Percentiles rank a stretch among this genome's conserved stretches.
Conservation (phyloP, 805 yeast genomes). For the Nakazawaea sp. region DNA sequence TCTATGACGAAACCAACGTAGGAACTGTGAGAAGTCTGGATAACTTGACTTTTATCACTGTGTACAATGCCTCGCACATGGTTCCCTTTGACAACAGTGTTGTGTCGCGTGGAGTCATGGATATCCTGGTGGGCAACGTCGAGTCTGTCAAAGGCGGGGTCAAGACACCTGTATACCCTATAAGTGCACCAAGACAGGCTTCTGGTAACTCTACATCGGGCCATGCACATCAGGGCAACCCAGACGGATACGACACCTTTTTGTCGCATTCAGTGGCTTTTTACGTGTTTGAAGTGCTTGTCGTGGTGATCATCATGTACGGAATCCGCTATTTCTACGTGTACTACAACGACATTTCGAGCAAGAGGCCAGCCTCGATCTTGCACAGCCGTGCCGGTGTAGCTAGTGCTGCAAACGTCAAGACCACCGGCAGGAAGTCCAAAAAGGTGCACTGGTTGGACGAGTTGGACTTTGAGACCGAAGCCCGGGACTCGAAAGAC, state of each 20-base stretch:
- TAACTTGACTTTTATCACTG: constrained; percentile 69
- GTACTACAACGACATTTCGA: constrained; percentile 12
- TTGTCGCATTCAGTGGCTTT: constrained; percentile 11
- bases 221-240: neutral
- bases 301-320: constrained; percentile 16
- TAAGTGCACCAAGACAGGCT: neutral
- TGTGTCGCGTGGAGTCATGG: constrained; percentile 64
- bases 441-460: constrained; percentile 29
- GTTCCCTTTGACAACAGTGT: constrained; percentile 79
- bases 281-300: constrained; percentile 18
- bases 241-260: neutral
- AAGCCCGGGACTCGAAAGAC: constrained; percentile 9
- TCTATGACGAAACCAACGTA: constrained; percentile 29
- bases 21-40: constrained; percentile 43
- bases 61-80: constrained; percentile 85
- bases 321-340: constrained; percentile 19
- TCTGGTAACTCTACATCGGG: neutral
- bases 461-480: constrained; percentile 12
- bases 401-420: no score
- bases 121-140: constrained; percentile 32
- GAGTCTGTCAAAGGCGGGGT: constrained; percentile 18
- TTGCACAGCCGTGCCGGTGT: no score
- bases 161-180: constrained; percentile 20
- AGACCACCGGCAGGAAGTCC: constrained; percentile 16
- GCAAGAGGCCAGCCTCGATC: constrained; percentile 14